Evolutionary conservation across 1,139 yeast species (phyloP), one percentile per base, ranked within the genome.

Genomic region (Starmera stellimalicola): DNA sequence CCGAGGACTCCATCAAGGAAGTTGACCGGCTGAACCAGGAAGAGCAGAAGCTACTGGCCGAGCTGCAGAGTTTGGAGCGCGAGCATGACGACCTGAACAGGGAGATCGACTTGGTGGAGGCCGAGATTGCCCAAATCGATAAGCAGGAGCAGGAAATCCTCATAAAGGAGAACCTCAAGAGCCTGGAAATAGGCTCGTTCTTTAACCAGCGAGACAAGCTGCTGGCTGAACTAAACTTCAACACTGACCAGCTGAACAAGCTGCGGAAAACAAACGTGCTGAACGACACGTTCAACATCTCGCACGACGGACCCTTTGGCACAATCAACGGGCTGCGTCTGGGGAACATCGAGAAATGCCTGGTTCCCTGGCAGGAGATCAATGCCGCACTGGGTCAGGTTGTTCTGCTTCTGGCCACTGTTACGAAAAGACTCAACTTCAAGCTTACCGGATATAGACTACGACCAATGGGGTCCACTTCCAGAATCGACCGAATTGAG

Each of bases 381-480:
- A 91, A 88, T 52, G 93, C 94, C 1, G 97, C 95, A 0, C 61
- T 91, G 54, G 98, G 98, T 0, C 95, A 88, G 47, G 62, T 88
- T 3, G 70, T 84, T 4, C 55, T 87, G 15, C 57, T 88, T 16
- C 54, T 88, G 27, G 68, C 78, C 0, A 83, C 93, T 5, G 65
- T 88, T 5, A 59, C 72, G 3, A 65, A 71, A 18, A 63, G 80
- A 37, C 62, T 87, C 26, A 64, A 72, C 14, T 56, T 82, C 19
- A 64, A 66, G 26, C 53, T 85, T 7, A 59, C 60, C 0, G 73
- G 73, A 6, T 88, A 82, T 53, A 72, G 70, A 39, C 56, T 88
- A 16, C 70, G 77, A 16, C 95, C 97, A 0, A 63, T 83, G 68
- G 97, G 96, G 0, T 81, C 95, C 1, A 78, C 74, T 41, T 85